Base-by-base conservation (phyloP, 345 rosid genomes). In the Heritiera littoralis region DNA sequence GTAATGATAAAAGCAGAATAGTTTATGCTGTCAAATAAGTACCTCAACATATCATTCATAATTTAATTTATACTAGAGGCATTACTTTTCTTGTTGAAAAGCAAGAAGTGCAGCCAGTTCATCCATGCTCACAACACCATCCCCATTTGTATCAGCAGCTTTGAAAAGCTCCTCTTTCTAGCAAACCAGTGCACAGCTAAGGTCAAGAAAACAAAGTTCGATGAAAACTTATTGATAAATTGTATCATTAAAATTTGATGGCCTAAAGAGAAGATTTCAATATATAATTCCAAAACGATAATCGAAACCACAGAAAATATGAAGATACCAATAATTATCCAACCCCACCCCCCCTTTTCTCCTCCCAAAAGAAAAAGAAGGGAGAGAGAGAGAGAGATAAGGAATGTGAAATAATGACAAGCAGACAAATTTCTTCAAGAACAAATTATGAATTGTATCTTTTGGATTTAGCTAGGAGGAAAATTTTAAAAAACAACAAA, bases 81-180 rank as follows among this genome's bases (percentile, higher is more conserved):
- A 80, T 89, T 95, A 95, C 99, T 86, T 80, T 86, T 93, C 97
- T 71, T 93, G 98, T 83, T 95, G 97, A 85, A 84, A 46, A 58
- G 95, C 93, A 77, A 95, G 98, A 77, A 95, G 94, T 66, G 80
- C 87, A 84, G 99, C 98, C 86, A 95, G 83, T 89, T 95, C 99
- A 86, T 95, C 99, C 83, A 93, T 79, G 87, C 93, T 88, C 83
- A 95, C 99, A 85, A 84, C 89, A 80, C 89, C 96, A 76, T 93
- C 99, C 82, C 92, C 92, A 84, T 95, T 92, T 81, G 78, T 77
- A 88, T 95, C 99, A 80, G 98, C 98, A 10, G 92, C 92, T 88
- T 88, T 90, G 81, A 95, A 95, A 78, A 95, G 89, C 85, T 92
- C 96, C 86, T 92, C 91, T 91, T 92, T 95, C 98, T 95, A 87